A percentile compares a stretch with the other conserved stretches of the same genome.
Conservation (phyloP, 352 stramenopile species). For the Phytophthora palmivora region DNA sequence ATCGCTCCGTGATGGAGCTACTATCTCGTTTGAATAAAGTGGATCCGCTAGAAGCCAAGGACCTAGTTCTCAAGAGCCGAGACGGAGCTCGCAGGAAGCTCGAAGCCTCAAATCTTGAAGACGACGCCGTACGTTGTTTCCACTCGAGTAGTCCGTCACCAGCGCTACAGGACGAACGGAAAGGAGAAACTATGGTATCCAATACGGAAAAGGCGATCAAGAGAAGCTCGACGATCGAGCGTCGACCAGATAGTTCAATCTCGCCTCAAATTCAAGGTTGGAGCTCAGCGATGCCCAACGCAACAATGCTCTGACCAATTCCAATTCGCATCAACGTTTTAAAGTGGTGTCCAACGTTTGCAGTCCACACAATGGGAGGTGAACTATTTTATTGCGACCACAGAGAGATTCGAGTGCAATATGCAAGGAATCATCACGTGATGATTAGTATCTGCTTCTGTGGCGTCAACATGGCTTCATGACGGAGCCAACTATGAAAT, state of each 20-base stretch:
- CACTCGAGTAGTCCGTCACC: too few species aligned
- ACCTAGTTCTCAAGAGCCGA: constrained; percentile 47
- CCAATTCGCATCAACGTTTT: not conserved
- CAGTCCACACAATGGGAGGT: not conserved
- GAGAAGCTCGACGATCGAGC: too few species aligned
- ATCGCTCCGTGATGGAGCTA: constrained; percentile 55
- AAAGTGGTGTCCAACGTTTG: not conserved
- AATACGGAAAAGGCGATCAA: too few species aligned
- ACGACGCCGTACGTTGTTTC: too few species aligned
- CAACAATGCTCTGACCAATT: too few species aligned
- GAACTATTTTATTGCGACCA: not conserved
- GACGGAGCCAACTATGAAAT: not conserved
- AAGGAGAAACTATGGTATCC: too few species aligned
- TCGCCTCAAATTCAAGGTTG: too few species aligned
- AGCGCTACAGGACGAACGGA: too few species aligned
- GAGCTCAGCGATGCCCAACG: too few species aligned
- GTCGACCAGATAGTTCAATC: too few species aligned
- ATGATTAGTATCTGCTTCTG: not conserved
- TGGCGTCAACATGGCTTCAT: constrained; percentile 4
- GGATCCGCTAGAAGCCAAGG: constrained; percentile 58
- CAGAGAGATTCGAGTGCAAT: not conserved
- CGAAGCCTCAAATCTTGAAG: not conserved
- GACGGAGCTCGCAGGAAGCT: constrained; percentile 45
- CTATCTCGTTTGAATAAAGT: constrained; percentile 49
- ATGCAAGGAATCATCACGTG: not conserved